Evolutionary conservation across 2,329 filamentous ascomycete genomes (phyloP), one percentile per base, ranked within the genome.

Genomic region (Setomelanomma holmii): DNA sequence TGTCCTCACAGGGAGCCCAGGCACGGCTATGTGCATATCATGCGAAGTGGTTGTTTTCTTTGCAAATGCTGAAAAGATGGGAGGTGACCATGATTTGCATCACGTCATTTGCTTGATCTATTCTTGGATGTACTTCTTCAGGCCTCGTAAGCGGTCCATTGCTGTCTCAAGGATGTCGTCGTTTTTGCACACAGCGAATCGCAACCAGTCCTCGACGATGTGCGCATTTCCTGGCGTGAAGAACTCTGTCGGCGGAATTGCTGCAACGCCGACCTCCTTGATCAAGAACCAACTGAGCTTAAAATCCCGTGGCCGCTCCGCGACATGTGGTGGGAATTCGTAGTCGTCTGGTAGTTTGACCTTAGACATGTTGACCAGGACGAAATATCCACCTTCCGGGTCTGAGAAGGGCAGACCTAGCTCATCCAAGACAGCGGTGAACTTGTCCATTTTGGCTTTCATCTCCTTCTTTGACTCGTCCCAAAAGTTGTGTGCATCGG

Each of bases 221-320:
- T 90, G 86, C 22, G 89, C 86, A 69, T 96, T 96, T 38, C 76
- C 79, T 16, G 91, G 87, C 0, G 93, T 97, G 74, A 97, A 98
- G 76, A 99, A 99, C 76, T 99, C 95, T 0, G 93, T 96, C 0
- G 95, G 95, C 16, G 95, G 95, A 57, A 99, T 97, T 7, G 93
- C 93, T 2, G 95, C 95, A 22, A 99, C 91, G 8, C 95, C 95
- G 17, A 99, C 81, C 79, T 99, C 93, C 74, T 93, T 93, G 76
- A 99, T 99, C 66, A 97, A 78, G 79, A 98, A 98, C 93, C 93
- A 99, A 30, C 87, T 86, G 40, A 99, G 84, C 81, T 96, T 91
- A 79, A 98, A 99, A 74, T 99, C 95, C 23, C 95, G 83, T 20
- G 95, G 91, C 1, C 95, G 85, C 68, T 82, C 87, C 12, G 89